These are phyloP conservation scores for Colletotrichum camelliae DNA, from an alignment of 2,329 filamentous ascomycete genomes.

Conservation along the genomic window DNA sequence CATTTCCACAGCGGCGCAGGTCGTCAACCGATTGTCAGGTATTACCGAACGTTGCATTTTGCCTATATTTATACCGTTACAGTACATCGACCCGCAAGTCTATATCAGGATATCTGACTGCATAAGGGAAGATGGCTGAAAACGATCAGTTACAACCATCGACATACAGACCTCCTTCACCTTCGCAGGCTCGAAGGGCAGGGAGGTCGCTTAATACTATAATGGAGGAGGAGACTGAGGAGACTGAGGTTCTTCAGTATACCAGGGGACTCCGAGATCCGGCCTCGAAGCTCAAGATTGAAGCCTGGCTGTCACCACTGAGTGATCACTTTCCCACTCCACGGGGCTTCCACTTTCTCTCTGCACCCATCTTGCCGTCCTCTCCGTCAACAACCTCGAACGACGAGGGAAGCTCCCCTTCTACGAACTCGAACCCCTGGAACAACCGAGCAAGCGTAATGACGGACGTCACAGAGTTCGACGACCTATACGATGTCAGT, in stretches of 20 bases:
- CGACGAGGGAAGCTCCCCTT: slow-evolving; percentile 57
- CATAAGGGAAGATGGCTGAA: slow-evolving; percentile 52
- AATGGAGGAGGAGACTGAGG: slow-evolving; percentile 62
- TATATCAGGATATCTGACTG: slow-evolving; percentile 32
- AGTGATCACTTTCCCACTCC: slow-evolving; percentile 75
- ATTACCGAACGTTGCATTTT: slow-evolving; percentile 10
- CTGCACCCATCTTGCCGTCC: slow-evolving; percentile 66
- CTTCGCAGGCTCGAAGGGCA: slow-evolving; percentile 62
- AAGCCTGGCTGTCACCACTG: slow-evolving; percentile 63
- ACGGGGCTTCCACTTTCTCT: slow-evolving; percentile 69
- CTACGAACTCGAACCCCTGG: slow-evolving; percentile 65
- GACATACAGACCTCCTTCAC: slow-evolving; percentile 52
- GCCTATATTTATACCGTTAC: slow-evolving; percentile 14
- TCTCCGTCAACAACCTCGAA: slow-evolving; percentile 62
- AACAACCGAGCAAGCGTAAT: slow-evolving; percentile 64
- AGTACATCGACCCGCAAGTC: slow-evolving; percentile 4
- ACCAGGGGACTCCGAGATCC: slow-evolving; percentile 28
- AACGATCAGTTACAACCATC: slow-evolving; percentile 42
- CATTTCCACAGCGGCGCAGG: slow-evolving; percentile 35
- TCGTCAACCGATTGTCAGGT: slow-evolving; percentile 31
- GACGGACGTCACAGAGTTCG: slow-evolving; percentile 76
- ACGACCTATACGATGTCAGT: slow-evolving; percentile 87
- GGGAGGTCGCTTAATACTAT: slow-evolving; percentile 66
- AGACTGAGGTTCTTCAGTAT: slow-evolving; percentile 40
- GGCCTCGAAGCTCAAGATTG: slow-evolving; percentile 53